These are phyloP conservation scores for Pseudonitzschia multiseries DNA, from an alignment of 108 stramenopile species.

Conservation along the genomic window DNA sequence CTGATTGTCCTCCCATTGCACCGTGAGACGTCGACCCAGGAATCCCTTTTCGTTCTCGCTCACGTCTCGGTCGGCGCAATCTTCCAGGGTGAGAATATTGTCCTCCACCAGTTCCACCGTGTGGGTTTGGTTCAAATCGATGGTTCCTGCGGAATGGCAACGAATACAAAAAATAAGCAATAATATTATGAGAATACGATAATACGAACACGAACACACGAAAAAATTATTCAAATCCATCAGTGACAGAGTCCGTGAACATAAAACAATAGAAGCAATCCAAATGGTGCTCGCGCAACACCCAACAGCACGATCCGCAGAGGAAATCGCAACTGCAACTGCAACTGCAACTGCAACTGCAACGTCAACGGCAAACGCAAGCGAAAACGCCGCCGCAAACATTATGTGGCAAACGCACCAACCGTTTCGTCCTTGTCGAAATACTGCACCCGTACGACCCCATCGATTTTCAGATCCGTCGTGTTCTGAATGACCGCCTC, in stretches of 20 bases:
- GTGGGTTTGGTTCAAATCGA: constrained; percentile 3
- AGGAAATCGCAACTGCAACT: too few relatives aligned
- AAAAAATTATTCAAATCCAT: too few relatives aligned
- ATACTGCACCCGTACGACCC: not conserved
- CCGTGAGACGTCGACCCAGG: constrained; percentile 5
- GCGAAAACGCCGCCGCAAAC: too few relatives aligned
- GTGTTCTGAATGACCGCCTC: not conserved
- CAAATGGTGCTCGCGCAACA: too few relatives aligned
- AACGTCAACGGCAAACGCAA: too few relatives aligned
- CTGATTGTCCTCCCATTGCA: not conserved
- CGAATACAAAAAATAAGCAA: not conserved
- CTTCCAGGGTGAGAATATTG: not conserved
- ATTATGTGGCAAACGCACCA: too few relatives aligned
- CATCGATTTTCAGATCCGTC: not conserved
- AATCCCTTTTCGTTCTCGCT: not conserved
- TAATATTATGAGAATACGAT: too few relatives aligned
- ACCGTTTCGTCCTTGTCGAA: not conserved
- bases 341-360: too few relatives aligned
- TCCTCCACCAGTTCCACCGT: constrained; percentile 1
- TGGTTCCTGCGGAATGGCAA: not conserved
- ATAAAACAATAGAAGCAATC: too few relatives aligned
- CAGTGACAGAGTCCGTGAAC: too few relatives aligned
- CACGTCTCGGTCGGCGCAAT: not conserved
- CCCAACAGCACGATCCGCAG: too few relatives aligned
- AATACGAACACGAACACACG: too few relatives aligned